These are phyloP conservation scores for Fraxinus floribunda DNA, from an alignment of 305 asterid species.

Conservation along the genomic window DNA sequence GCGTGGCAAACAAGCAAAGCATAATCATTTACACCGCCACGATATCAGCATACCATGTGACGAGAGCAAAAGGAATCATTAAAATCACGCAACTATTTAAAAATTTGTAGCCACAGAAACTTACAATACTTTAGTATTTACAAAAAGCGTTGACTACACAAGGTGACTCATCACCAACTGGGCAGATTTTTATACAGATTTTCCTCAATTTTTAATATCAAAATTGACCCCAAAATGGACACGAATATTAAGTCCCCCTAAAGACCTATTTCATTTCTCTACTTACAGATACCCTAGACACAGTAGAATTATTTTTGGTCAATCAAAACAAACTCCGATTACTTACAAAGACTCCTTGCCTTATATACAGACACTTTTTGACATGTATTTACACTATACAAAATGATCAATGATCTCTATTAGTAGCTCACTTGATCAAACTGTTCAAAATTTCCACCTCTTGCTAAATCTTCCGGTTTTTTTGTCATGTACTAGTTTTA, in stretches of 20 bases:
- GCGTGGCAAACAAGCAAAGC: conserved; percentile 50
- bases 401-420: conserved; percentile 41
- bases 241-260: conserved; percentile 19
- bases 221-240: conserved; percentile 39
- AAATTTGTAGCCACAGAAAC: not conserved
- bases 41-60: not conserved
- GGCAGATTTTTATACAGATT: conserved; percentile 39
- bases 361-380: conserved; percentile 45
- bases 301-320: conserved; percentile 28
- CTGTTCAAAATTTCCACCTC: conserved; percentile 27
- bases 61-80: not conserved
- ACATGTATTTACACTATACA: conserved; percentile 13
- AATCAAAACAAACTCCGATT: conserved; percentile 34
- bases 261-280: conserved; percentile 32
- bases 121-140: conserved; percentile 25
- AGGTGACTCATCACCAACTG: conserved; percentile 32
- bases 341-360: conserved; percentile 37
- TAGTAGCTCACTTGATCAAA: conserved; percentile 44
- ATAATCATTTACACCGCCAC: conserved; percentile 24
- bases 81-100: not conserved
- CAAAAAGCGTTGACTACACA: conserved; percentile 32
- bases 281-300: conserved; percentile 52
- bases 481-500: conserved; percentile 24
- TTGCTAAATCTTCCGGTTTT: conserved; percentile 20
- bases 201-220: conserved; percentile 25